A percentile compares a stretch with the other conserved stretches of the same genome.
phyloP scores from a whole-genome alignment of 164 flowering plant species.

The Akebia trifoliata region DNA sequence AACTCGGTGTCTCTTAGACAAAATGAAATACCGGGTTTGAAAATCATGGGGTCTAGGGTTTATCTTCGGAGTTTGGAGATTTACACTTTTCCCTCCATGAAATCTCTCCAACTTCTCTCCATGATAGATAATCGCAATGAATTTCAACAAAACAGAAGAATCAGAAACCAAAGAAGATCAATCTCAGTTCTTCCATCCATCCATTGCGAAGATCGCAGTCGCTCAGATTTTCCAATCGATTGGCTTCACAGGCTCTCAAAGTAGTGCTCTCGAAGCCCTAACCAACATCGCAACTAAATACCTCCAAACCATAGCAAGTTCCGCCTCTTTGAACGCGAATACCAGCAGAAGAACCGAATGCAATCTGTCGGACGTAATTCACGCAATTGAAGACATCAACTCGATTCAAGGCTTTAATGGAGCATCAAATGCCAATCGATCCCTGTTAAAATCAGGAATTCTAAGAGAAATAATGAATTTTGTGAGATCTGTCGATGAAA shows the following conservation, averaged over 20 bases:
- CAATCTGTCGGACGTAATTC: conserved; percentile 36
- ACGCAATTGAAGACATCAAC: conserved; percentile 32
- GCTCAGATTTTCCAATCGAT: conserved; percentile 50
- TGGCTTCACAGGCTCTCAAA: conserved; percentile 30
- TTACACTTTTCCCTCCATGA: too few species aligned
- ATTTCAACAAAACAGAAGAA: background rate
- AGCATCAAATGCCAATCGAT: conserved; percentile 3
- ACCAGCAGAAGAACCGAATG: conserved; percentile 34
- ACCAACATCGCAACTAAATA: conserved; percentile 33
- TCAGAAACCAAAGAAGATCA: background rate
- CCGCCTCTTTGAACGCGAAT: conserved; percentile 28
- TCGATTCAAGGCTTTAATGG: conserved; percentile 31
- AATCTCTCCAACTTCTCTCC: too few species aligned
- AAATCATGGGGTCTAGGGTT: too few species aligned
- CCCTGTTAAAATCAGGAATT: conserved; percentile 13
- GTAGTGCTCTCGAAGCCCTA: conserved; percentile 34
- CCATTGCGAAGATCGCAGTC: conserved; percentile 27
- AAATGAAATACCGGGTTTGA: too few species aligned
- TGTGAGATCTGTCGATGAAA: conserved; percentile 28
- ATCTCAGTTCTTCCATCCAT: conserved; percentile 13
- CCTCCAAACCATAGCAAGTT: conserved; percentile 26
- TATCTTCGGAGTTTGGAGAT: too few species aligned
- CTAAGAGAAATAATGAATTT: conserved; percentile 28
- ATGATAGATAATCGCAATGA: background rate
- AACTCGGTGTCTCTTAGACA: too few species aligned